Conservation (phyloP, 176 grass and related monocot genomes). For the Ananas comosus region DNA sequence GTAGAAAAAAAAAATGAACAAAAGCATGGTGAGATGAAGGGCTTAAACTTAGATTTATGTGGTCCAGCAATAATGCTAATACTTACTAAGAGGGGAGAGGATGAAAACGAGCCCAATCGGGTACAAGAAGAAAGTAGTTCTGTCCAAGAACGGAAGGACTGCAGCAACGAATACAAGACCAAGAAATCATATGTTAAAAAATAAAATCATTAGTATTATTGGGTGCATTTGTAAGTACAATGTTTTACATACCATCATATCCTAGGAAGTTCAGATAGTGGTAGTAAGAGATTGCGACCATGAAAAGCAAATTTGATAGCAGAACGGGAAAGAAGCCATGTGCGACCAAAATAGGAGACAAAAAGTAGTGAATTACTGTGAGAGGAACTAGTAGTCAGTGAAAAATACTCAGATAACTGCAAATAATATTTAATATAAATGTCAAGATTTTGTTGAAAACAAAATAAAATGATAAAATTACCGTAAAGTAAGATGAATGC, state of each 20-base stretch:
- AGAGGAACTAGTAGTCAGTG: constrained; percentile 2
- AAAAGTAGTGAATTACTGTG: constrained; percentile 84
- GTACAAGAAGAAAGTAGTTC: constrained; percentile 98
- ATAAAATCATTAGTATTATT: constrained; percentile 1
- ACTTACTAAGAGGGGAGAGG: constrained; percentile 90
- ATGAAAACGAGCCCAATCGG: constrained; percentile 87
- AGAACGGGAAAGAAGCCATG: constrained; percentile 86
- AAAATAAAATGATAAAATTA: constrained; percentile 17
- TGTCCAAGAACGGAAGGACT: constrained; percentile 91
- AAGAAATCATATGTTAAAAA: constrained; percentile 9
- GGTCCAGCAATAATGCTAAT: constrained; percentile 4
- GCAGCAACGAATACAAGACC: constrained; percentile 9
- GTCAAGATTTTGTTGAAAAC: background rate
- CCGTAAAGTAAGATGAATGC: constrained; percentile 86
- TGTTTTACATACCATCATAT: constrained; percentile 72
- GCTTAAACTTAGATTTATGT: background rate
- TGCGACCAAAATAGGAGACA: constrained; percentile 79
- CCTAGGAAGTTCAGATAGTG: constrained; percentile 96
- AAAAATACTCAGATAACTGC: background rate
- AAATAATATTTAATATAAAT: background rate
- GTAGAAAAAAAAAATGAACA: background rate
- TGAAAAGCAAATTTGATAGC: constrained; percentile 76
- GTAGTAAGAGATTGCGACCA: constrained; percentile 89
- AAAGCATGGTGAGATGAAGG: constrained; percentile 12
- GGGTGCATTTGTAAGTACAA: background rate